phyloP scores from a whole-genome alignment of 225 moss, liverwort and hornwort species.

The Antitrichia curtipendula region DNA sequence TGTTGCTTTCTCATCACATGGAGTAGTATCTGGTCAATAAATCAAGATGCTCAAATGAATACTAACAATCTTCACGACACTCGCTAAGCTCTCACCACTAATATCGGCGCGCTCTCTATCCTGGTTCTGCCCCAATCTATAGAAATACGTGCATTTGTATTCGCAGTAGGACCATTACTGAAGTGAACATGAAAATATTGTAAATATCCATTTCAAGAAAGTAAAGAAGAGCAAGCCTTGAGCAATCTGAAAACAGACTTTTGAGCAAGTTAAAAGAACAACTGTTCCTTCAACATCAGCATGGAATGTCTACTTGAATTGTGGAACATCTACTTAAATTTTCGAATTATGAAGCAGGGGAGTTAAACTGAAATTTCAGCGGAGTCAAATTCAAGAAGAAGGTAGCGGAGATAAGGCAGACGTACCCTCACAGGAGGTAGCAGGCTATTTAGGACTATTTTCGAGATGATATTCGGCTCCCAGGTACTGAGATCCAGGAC shows the following conservation, averaged over 20 bases:
- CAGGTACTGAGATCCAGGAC: conserved; percentile 34
- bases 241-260: neutral
- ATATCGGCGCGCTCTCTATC: neutral
- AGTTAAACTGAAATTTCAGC: neutral
- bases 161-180: neutral
- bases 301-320: neutral
- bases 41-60: neutral
- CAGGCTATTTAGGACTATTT: neutral
- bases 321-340: neutral
- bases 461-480: conserved; percentile 8
- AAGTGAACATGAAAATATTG: neutral
- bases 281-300: neutral
- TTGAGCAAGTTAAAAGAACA: neutral
- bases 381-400: neutral
- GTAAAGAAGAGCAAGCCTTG: too few relatives aligned
- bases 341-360: neutral
- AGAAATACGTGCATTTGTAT: neutral
- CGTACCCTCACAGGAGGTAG: conserved; percentile 20
- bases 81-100: neutral
- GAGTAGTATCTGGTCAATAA: conserved; percentile 15
- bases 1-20: conserved; percentile 5
- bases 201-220: neutral
- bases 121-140: neutral
- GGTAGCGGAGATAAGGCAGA: neutral
- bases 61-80: neutral